Percentiles rank a stretch among this genome's conserved stretches.
These are phyloP conservation scores for Berkeleyomyces rouxiae DNA, from an alignment of 2,329 filamentous ascomycete genomes.

Conservation along the genomic window DNA sequence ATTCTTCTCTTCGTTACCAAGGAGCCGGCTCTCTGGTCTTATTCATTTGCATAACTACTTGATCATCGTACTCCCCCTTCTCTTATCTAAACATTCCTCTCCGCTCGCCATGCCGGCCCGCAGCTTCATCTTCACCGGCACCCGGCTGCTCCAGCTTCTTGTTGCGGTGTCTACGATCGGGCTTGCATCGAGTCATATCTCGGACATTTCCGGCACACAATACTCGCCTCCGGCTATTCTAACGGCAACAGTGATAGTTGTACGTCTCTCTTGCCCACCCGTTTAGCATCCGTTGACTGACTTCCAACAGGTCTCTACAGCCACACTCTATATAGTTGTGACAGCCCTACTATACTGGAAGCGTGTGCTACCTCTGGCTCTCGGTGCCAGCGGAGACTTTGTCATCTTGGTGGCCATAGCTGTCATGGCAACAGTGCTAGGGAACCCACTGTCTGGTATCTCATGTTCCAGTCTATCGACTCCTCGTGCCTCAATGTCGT, in stretches of 20 bases:
- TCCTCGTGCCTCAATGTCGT: constrained; percentile 19
- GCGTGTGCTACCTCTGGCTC: constrained; percentile 56
- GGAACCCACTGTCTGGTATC: constrained; percentile 64
- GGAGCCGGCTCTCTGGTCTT: constrained; percentile 15
- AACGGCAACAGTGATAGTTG: constrained; percentile 62
- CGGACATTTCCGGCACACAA: constrained; percentile 50
- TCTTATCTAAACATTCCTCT: not conserved
- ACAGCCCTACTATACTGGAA: constrained; percentile 71
- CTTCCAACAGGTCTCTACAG: constrained; percentile 50
- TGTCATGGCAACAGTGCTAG: constrained; percentile 60
- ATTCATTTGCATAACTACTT: constrained; percentile 16
- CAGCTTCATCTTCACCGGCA: constrained; percentile 60
- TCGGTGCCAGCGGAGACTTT: constrained; percentile 48
- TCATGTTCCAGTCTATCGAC: constrained; percentile 42
- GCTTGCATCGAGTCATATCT: constrained; percentile 67
- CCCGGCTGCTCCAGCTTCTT: constrained; percentile 53
- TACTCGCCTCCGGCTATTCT: constrained; percentile 54
- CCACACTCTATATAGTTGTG: constrained; percentile 62
- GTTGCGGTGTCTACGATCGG: constrained; percentile 64
- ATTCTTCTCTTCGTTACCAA: not conserved
- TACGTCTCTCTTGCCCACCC: constrained; percentile 30
- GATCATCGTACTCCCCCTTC: not conserved
- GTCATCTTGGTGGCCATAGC: constrained; percentile 60
- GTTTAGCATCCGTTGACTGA: not conserved
- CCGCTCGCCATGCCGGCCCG: constrained; percentile 41